A percentile compares a stretch with the other conserved stretches of the same genome.
These are phyloP conservation scores for Misopates orontium DNA, from an alignment of 257 asterid species.

Conservation along the genomic window DNA sequence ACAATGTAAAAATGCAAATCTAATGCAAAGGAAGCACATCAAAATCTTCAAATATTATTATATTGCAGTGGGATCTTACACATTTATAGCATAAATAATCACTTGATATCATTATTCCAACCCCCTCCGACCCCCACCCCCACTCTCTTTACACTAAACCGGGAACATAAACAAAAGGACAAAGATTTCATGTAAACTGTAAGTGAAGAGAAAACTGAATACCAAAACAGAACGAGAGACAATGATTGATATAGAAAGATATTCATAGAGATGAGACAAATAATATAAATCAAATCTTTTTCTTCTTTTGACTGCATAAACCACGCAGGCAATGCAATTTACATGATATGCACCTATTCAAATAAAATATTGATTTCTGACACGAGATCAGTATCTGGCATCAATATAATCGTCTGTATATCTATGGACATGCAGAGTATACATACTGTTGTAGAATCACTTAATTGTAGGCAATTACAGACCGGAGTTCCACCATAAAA, in stretches of 20 bases:
- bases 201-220: neutral
- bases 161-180: no score
- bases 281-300: neutral
- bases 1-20: no score
- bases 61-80: no score
- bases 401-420: slow-evolving; percentile 5
- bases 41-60: no score
- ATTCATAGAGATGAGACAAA: neutral
- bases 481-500: slow-evolving; percentile 21
- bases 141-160: no score
- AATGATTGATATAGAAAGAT: neutral
- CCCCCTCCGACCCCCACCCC: no score
- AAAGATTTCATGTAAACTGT: no score
- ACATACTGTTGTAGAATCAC: neutral
- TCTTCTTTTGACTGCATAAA: neutral
- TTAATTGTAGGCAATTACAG: slow-evolving; percentile 15
- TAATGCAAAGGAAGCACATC: no score
- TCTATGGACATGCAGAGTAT: neutral
- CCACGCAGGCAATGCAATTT: neutral
- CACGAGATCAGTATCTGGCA: slow-evolving; percentile 17
- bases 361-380: slow-evolving; percentile 6
- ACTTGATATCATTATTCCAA: no score
- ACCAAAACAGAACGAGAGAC: neutral
- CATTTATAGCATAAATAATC: no score
- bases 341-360: neutral